Evolutionary conservation across 1,139 yeast genomes (phyloP), one percentile per base, ranked within the genome.

Genomic region (Ogataea hybrid): DNA sequence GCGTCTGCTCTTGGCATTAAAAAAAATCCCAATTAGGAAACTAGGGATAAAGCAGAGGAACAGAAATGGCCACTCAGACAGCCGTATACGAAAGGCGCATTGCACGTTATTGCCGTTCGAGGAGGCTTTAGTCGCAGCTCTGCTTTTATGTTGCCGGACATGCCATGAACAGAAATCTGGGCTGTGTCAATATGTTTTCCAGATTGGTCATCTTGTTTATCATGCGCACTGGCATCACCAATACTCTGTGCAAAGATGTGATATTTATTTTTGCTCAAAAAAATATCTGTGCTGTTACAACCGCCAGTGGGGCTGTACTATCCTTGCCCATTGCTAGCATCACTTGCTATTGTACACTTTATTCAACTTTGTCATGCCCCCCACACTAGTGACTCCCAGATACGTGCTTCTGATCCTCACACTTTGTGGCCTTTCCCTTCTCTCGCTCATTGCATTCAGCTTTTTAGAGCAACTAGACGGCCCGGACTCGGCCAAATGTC

Each of bases 401-500:
- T 35, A 40, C 5, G 23, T 50, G 8, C 45, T 53, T 8, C 21
- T 42, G 5, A 18, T 39, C 9, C 38, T 53, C 15, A 49, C 53
- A 6, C 14, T 49, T 4, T 37, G 49, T 18, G 60, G 59, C 6
- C 37, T 51, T 8, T 30, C 51, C 7, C 36, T 52, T 22, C 32
- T 55, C 5, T 35, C 47, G 6, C 30, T 54, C 14, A 53, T 53
- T 25, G 46, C 50, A 0, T 41, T 44, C 31, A 54, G 62, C 33
- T 61, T 59, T 37, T 36, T 48, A 7, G 47, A 47, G 28, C 46
- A 47, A 10, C 43, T 51, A n/a, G 45, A 50, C 15, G 63, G 62
- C 9, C 57, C 62, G 3, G 64, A 62, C 45, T 33, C 51, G 5
- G 57, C 59, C 2, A 32, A 39, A 37, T 84, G 92, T 55, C 65